phyloP scores from a whole-genome alignment of 1,139 yeast species.

The Lodderomyces margitis region DNA sequence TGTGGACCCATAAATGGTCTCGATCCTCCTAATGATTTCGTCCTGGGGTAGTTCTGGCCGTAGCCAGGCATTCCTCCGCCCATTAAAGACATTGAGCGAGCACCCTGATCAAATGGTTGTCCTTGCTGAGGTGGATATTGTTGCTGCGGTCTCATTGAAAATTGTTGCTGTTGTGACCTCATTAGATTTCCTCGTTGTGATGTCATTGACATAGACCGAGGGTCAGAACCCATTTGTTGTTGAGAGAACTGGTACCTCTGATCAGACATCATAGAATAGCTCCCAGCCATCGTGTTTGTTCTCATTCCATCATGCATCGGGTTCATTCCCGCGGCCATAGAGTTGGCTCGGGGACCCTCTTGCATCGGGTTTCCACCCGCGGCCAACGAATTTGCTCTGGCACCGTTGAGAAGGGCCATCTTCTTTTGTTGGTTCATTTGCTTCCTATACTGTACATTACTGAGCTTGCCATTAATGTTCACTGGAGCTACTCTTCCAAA shows the following conservation, averaged over 20 bases:
- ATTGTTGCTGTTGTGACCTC: constrained; percentile 14
- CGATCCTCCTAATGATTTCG: constrained; percentile 13
- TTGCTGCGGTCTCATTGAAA: constrained; percentile 11
- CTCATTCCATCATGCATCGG: constrained; percentile 1
- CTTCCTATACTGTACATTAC: constrained; percentile 63
- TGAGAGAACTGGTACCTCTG: neutral
- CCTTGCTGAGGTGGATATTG: constrained; percentile 7
- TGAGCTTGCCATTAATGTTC: constrained; percentile 25
- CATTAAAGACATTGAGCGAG: constrained; percentile 26
- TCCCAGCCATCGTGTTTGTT: constrained; percentile 2
- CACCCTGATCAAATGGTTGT: constrained; percentile 6
- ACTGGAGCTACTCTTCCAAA: constrained; percentile 12
- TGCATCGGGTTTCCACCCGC: constrained; percentile 36
- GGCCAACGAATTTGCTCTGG: constrained; percentile 45
- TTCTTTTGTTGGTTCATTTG: constrained; percentile 69
- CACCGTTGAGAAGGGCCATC: constrained; percentile 47
- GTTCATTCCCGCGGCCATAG: neutral
- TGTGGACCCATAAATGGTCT: neutral
- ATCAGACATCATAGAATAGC: constrained; percentile 4
- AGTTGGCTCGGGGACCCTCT: constrained; percentile 3
- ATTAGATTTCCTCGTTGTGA: constrained; percentile 17
- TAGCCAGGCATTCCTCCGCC: constrained; percentile 12
- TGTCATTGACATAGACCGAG: constrained; percentile 12
- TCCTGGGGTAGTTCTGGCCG: constrained; percentile 12
- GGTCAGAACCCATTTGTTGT: constrained; percentile 6